Conservation (phyloP, 768 basidiomycete species). For the Auricularia auricula-judae region DNA sequence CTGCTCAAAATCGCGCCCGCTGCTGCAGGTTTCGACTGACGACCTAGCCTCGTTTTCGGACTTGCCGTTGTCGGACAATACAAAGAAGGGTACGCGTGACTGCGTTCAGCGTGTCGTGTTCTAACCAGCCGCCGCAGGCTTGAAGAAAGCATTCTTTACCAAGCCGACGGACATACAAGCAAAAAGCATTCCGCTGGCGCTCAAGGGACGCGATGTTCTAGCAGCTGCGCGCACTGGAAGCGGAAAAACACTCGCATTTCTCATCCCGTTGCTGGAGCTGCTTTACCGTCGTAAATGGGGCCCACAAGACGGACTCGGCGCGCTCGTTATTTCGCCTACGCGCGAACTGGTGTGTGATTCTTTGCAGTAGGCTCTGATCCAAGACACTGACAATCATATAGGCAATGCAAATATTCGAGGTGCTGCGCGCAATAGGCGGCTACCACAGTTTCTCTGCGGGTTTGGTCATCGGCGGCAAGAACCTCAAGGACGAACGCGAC, state of each 20-base stretch:
- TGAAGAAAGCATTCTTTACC: slow-evolving; percentile 78
- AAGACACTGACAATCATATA: slow-evolving; percentile 18
- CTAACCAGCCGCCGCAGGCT: slow-evolving; percentile 33
- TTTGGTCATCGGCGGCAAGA: slow-evolving; percentile 93
- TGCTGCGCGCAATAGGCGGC: slow-evolving; percentile 84
- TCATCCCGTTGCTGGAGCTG: slow-evolving; percentile 55
- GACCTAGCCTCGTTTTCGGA: slow-evolving; percentile 53
- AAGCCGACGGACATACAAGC: slow-evolving; percentile 77
- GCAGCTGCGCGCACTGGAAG: slow-evolving; percentile 64
- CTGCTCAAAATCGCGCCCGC: not conserved
- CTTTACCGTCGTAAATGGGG: slow-evolving; percentile 61
- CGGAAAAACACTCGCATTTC: slow-evolving; percentile 65
- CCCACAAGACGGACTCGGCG: slow-evolving; percentile 67
- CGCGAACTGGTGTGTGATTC: slow-evolving; percentile 63
- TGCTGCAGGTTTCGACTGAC: slow-evolving; percentile 36
- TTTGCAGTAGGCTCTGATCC: slow-evolving; percentile 3
- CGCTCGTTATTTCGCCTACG: slow-evolving; percentile 88
- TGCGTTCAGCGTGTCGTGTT: not conserved
- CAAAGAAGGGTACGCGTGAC: slow-evolving; percentile 49
- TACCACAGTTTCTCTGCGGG: slow-evolving; percentile 91
- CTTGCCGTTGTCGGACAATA: slow-evolving; percentile 66
- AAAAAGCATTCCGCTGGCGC: slow-evolving; percentile 44
- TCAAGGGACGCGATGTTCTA: slow-evolving; percentile 55
- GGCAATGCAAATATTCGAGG: slow-evolving; percentile 98
- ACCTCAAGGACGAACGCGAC: slow-evolving; percentile 83